phyloP scores from a whole-genome alignment of 768 basidiomycete species.

The Boletus tylopilopsis region DNA sequence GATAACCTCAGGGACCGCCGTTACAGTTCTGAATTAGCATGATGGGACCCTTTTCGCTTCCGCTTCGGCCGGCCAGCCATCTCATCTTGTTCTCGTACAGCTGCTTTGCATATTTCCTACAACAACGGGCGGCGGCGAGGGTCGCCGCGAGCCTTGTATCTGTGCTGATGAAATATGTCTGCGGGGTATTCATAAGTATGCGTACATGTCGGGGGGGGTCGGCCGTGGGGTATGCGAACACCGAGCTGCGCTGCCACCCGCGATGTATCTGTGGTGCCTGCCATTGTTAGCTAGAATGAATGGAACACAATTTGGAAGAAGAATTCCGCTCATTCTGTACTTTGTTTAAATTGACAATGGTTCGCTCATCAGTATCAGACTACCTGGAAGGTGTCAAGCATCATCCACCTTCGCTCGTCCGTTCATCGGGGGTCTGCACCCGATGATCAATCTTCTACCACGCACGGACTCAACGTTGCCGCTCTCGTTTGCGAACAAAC shows the following conservation, averaged over 20 bases:
- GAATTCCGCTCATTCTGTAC: constrained; percentile 13
- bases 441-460: constrained; percentile 27
- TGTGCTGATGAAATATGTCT: background rate
- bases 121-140: background rate
- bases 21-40: constrained; percentile 5
- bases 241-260: background rate
- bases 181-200: background rate
- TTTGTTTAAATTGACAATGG: background rate
- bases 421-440: constrained; percentile 10
- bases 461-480: constrained; percentile 25
- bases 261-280: background rate
- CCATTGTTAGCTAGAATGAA: constrained; percentile 7
- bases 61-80: background rate
- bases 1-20: constrained; percentile 8
- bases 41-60: constrained; percentile 5
- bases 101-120: too few relatives aligned
- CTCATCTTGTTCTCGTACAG: background rate
- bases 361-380: constrained; percentile 16
- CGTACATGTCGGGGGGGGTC: background rate
- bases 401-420: constrained; percentile 10
- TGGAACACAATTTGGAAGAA: constrained; percentile 4
- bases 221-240: constrained; percentile 3
- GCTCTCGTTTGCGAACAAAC: constrained; percentile 9
- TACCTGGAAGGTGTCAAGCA: constrained; percentile 11
- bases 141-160: background rate